Evolutionary conservation across 495 filamentous ascomycete species (phyloP).

Genomic region (Talaromyces wortmannii): DNA sequence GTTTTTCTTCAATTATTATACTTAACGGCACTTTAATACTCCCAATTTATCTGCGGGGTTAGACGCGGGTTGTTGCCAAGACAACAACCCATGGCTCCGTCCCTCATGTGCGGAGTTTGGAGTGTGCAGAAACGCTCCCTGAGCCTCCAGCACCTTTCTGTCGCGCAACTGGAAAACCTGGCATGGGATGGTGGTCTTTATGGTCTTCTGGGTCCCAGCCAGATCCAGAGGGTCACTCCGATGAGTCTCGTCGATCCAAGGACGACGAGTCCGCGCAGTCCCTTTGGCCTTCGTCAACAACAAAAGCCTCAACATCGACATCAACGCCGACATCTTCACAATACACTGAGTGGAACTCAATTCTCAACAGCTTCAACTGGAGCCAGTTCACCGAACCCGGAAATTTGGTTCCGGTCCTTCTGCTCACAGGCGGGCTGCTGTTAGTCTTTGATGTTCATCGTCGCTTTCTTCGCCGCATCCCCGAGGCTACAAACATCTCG

Average conservation of each 20-base stretch:
- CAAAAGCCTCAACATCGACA: conserved; percentile 4
- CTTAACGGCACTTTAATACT: too few relatives aligned
- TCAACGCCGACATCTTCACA: conserved; percentile 5
- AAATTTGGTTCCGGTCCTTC: conserved; percentile 57
- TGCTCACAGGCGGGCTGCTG: conserved; percentile 64
- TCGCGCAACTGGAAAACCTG: conserved; percentile 10
- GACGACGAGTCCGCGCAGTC: too few relatives aligned
- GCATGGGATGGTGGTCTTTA: conserved; percentile 43
- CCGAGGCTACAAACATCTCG: conserved; percentile 62
- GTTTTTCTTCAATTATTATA: too few relatives aligned
- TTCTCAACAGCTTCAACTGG: conserved; percentile 54
- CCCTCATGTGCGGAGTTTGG: background rate
- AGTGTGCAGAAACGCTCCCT: background rate
- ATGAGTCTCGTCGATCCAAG: background rate
- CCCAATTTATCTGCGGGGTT: too few relatives aligned
- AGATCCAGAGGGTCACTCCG: conserved; percentile 18
- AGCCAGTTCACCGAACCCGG: conserved; percentile 57
- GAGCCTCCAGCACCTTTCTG: background rate
- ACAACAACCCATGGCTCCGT: background rate
- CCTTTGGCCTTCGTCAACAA: conserved; percentile 1
- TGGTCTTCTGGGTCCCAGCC: conserved; percentile 31
- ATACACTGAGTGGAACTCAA: conserved; percentile 41
- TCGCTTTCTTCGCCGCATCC: conserved; percentile 73
- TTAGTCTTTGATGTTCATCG: conserved; percentile 45
- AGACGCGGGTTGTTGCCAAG: background rate